Base-by-base conservation (phyloP, 768 basidiomycete species). In the Tricholoma hemisulphureum region DNA sequence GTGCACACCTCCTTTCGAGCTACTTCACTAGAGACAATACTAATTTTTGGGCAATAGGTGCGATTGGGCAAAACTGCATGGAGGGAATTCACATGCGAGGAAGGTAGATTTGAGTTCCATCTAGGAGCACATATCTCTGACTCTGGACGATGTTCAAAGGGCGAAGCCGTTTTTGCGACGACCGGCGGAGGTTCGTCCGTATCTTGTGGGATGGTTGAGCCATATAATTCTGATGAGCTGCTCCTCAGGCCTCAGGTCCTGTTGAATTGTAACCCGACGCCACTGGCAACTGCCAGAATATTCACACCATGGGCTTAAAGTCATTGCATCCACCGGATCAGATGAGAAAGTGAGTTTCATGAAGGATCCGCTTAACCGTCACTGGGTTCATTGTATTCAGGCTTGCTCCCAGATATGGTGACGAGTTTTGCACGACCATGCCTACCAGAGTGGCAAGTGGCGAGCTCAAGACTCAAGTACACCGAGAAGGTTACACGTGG, bases 211-310 rank as follows among this genome's bases (percentile, higher is more conserved):
- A 32, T 16, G n/a, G 6, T 5, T 9, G 18, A 3, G 4, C n/a
- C 45, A 10, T 34, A 31, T 52, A 16, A n/a, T n/a, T n/a, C 8
- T 28, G 5, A 31, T 28, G 41, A 48, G 61, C 61, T 75, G 23
- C n/a, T n/a, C n/a, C n/a, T n/a, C n/a, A n/a, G n/a, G n/a, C n/a
- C n/a, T n/a, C n/a, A 62, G 61, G 64, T 6, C 72, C 85, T 14
- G 87, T 91, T 26, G 88, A 88, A 61, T 81, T 82, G 82, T 84
- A 64, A 26, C 82, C 73, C 1, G 8, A 24, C 21, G 26, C 21
- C 14, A 18, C 23, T 20, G 55, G 9, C 5, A 11, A n/a, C 7
- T 26, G 11, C n/a, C 21, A 37, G 7, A 5, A 7, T 37, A 39
- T 35, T 39, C 35, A 53, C 13, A 13, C 20, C 6, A 2, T n/a